phyloP scores from a whole-genome alignment of 1,284 basidiomycete genomes.

The Boletus calvinii region DNA sequence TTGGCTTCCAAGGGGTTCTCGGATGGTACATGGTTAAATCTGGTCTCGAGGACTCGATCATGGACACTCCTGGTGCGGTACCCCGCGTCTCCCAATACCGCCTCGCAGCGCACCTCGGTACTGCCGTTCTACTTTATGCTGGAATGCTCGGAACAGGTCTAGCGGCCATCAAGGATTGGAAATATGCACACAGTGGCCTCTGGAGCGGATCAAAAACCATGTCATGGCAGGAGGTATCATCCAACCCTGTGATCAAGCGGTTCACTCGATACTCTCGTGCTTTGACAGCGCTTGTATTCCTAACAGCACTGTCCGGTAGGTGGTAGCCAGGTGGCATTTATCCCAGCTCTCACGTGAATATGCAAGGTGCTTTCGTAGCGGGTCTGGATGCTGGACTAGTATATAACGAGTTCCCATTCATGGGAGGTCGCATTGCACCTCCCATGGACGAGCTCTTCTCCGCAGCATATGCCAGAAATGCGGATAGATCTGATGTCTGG shows the following conservation, averaged over 20 bases:
- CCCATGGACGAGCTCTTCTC: conserved; percentile 85
- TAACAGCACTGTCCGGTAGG: conserved; percentile 87
- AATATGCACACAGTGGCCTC: conserved; percentile 51
- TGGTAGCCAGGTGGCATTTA: conserved; percentile 12
- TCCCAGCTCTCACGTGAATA: conserved; percentile 9
- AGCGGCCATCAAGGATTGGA: conserved; percentile 79
- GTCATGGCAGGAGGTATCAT: conserved; percentile 53
- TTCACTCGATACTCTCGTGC: conserved; percentile 63
- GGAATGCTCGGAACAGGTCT: conserved; percentile 90
- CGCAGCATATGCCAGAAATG: conserved; percentile 64
- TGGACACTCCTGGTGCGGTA: conserved; percentile 80
- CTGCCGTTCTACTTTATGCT: conserved; percentile 88
- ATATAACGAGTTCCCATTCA: conserved; percentile 97
- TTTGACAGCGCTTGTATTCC: conserved; percentile 75
- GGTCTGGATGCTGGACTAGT: conserved; percentile 95
- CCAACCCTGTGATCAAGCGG: conserved; percentile 53
- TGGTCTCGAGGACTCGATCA: conserved; percentile 81
- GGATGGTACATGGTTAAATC: conserved; percentile 99
- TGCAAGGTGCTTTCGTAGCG: conserved; percentile 91
- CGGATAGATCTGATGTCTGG: conserved; percentile 75
- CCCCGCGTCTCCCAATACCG: conserved; percentile 97
- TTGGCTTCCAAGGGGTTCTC: conserved; percentile 88
- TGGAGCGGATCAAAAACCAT: conserved; percentile 46
- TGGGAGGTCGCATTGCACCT: conserved; percentile 89
- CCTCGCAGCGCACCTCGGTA: conserved; percentile 89